Evolutionary conservation across 2,329 filamentous ascomycete species (phyloP).

Genomic region (Pestalotiopsis sp.): DNA sequence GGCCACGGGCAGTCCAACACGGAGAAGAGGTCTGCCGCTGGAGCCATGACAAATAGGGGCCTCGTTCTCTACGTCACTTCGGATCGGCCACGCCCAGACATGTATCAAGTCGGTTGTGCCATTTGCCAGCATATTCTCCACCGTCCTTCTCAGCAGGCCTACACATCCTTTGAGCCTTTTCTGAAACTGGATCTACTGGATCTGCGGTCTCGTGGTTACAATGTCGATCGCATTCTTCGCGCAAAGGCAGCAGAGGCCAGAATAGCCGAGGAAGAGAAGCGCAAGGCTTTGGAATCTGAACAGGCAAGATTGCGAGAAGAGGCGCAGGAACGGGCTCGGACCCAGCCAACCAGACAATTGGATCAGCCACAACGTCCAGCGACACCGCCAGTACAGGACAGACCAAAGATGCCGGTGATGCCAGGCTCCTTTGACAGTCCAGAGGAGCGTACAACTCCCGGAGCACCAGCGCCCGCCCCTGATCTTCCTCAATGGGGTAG

Average conservation of each 20-base stretch:
- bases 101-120: slow-evolving; percentile 90
- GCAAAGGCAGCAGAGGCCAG: slow-evolving; percentile 85
- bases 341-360: slow-evolving; percentile 42
- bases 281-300: slow-evolving; percentile 73
- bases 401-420: slow-evolving; percentile 55
- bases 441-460: slow-evolving; percentile 22
- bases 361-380: slow-evolving; percentile 33
- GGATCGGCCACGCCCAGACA: slow-evolving; percentile 63
- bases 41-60: slow-evolving; percentile 42
- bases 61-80: slow-evolving; percentile 77
- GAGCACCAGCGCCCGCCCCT: not conserved
- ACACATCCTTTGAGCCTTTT: slow-evolving; percentile 87
- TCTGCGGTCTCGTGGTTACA: slow-evolving; percentile 86
- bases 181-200: slow-evolving; percentile 81
- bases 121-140: slow-evolving; percentile 79
- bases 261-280: slow-evolving; percentile 80
- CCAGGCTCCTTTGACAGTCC: slow-evolving; percentile 66
- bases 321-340: slow-evolving; percentile 52
- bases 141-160: slow-evolving; percentile 84
- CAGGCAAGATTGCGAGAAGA: slow-evolving; percentile 63
- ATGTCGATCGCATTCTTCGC: slow-evolving; percentile 90
- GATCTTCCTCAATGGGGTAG: slow-evolving; percentile 26
- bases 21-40: slow-evolving; percentile 74
- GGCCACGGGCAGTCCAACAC: slow-evolving; percentile 69
- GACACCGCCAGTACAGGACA: slow-evolving; percentile 37